A percentile compares a stretch with the other conserved stretches of the same genome.
Conservation (phyloP, 306 rosid species). For the Rosa chinensis region DNA sequence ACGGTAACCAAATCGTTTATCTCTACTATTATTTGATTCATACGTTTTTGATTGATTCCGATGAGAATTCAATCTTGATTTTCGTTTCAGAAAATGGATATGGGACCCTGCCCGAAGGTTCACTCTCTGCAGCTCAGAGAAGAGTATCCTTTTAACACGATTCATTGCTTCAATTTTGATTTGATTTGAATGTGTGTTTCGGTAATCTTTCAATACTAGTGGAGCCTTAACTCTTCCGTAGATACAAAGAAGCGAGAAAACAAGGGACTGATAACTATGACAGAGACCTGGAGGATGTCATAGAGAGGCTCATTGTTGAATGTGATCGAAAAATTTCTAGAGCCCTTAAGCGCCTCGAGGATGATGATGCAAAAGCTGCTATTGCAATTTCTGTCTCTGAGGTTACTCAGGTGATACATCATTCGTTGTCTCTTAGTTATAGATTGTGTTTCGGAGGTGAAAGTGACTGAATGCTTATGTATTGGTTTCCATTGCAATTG, state of each 20-base stretch:
- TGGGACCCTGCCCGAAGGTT: slow-evolving; percentile 98
- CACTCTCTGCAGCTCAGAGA: slow-evolving; percentile 98
- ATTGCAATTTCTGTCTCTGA: slow-evolving; percentile 96
- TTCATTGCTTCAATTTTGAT: not conserved
- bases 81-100: slow-evolving; percentile 92
- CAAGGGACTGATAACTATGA: slow-evolving; percentile 80
- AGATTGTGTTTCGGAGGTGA: not conserved
- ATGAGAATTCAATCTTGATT: not conserved
- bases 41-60: not conserved
- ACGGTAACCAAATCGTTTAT: slow-evolving; percentile 46
- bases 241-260: slow-evolving; percentile 84
- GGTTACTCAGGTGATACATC: slow-evolving; percentile 72
- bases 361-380: slow-evolving; percentile 98
- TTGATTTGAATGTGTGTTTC: not conserved
- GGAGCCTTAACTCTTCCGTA: slow-evolving; percentile 49
- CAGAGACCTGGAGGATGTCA: slow-evolving; percentile 91
- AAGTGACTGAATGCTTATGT: slow-evolving; percentile 3
- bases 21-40: not conserved
- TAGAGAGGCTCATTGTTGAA: slow-evolving; percentile 92
- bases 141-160: slow-evolving; percentile 74
- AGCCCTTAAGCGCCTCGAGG: slow-evolving; percentile 96
- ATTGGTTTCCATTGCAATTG: slow-evolving; percentile 24
- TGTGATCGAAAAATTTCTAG: slow-evolving; percentile 92
- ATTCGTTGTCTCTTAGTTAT: not conserved
- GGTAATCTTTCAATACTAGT: not conserved